Percentiles rank a stretch among this genome's conserved stretches.
phyloP scores from a whole-genome alignment of 108 stramenopile species.

The Pseudonitzschia multistriata region DNA sequence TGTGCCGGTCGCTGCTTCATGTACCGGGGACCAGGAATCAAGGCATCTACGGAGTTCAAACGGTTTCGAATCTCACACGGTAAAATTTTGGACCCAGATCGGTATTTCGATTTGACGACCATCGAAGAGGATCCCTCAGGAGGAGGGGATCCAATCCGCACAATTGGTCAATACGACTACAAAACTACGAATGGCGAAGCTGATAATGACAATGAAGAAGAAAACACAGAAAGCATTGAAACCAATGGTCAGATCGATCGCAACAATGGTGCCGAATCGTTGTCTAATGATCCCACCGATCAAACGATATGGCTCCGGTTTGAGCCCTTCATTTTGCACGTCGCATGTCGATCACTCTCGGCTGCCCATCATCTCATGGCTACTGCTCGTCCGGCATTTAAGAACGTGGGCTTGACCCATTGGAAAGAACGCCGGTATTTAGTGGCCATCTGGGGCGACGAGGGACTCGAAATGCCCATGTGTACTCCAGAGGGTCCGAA shows the following conservation, averaged over 20 bases:
- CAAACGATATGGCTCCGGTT: constrained; percentile 70
- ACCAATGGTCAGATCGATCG: constrained; percentile 7
- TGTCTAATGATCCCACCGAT: neutral
- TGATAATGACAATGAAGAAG: constrained; percentile 21
- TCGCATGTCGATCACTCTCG: constrained; percentile 69
- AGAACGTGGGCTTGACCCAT: constrained; percentile 86
- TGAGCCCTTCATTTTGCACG: constrained; percentile 90
- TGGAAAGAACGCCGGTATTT: constrained; percentile 74
- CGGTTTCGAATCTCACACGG: constrained; percentile 80
- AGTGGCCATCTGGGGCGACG: constrained; percentile 88
- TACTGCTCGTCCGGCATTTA: constrained; percentile 78
- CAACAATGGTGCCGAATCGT: neutral
- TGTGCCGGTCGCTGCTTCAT: constrained; percentile 83
- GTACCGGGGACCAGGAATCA: constrained; percentile 80
- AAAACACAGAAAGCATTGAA: neutral
- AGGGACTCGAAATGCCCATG: constrained; percentile 89
- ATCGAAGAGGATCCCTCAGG: constrained; percentile 64
- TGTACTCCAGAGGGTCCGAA: constrained; percentile 27
- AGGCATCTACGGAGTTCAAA: constrained; percentile 53
- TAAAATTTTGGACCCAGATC: constrained; percentile 47
- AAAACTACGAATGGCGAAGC: constrained; percentile 23
- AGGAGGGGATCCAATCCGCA: constrained; percentile 76
- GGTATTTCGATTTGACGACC: constrained; percentile 74
- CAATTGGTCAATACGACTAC: constrained; percentile 75
- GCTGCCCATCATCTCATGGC: constrained; percentile 72